Conservation (phyloP, 1,284 basidiomycete genomes). For the Ceratobasidium sp. region DNA sequence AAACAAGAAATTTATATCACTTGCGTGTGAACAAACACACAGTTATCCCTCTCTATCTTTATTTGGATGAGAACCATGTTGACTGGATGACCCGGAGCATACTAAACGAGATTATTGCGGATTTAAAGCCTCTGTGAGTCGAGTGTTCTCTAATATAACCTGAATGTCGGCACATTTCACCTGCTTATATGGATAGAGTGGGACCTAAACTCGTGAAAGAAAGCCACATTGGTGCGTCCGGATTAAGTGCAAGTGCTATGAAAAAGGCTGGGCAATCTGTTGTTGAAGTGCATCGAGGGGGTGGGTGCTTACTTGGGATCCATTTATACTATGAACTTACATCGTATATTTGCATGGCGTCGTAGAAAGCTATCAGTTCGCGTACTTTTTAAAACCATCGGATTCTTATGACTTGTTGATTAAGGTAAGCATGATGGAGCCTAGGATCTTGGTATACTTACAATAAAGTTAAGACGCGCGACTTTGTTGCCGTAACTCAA, state of each 20-base stretch:
- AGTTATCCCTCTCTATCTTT: conserved; percentile 51
- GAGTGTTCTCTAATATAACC: not conserved
- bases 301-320: conserved; percentile 35
- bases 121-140: conserved; percentile 50
- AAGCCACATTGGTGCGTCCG: conserved; percentile 42
- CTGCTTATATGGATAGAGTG: conserved; percentile 41
- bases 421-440: conserved; percentile 40
- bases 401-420: conserved; percentile 49
- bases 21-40: conserved; percentile 49
- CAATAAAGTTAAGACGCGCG: conserved; percentile 7
- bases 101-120: conserved; percentile 48
- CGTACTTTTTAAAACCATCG: conserved; percentile 49
- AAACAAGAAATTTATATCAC: conserved; percentile 50
- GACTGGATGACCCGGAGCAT: conserved; percentile 51
- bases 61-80: conserved; percentile 50
- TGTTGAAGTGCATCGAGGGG: conserved; percentile 51
- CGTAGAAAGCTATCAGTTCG: conserved; percentile 50
- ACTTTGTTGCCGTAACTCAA: conserved; percentile 35
- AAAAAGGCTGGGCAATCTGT: conserved; percentile 50
- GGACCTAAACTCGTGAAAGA: conserved; percentile 50
- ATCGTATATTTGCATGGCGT: not conserved
- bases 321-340: not conserved
- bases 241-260: conserved; percentile 38
- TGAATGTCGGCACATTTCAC: not conserved
- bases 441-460: not conserved